These are phyloP conservation scores for Solanum ossicruentum DNA, from an alignment of 257 asterid species.

Conservation along the genomic window DNA sequence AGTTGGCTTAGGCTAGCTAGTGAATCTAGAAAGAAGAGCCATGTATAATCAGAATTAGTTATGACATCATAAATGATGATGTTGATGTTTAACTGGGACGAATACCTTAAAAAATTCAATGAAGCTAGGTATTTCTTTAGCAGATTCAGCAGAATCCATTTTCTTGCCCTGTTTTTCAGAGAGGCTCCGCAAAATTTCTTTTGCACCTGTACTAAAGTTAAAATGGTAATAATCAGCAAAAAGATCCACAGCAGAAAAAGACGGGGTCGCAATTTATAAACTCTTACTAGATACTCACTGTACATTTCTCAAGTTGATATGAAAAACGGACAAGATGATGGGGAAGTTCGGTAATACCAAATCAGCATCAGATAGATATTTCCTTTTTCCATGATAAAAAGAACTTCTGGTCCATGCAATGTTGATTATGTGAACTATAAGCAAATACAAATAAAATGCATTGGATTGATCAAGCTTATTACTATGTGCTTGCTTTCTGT, in stretches of 20 bases:
- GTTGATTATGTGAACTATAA: neutral
- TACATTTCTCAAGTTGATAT: neutral
- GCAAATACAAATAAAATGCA: neutral
- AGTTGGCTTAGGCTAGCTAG: neutral
- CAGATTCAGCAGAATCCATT: slow-evolving; percentile 84
- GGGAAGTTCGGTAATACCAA: neutral
- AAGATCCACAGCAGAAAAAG: neutral
- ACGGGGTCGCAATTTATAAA: neutral
- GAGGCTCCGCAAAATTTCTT: slow-evolving; percentile 79
- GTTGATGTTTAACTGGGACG: neutral
- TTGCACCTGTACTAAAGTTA: slow-evolving; percentile 62
- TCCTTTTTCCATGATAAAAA: neutral
- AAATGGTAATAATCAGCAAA: neutral
- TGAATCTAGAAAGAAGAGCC: neutral
- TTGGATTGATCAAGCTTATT: neutral
- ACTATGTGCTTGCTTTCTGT: neutral
- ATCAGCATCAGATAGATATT: neutral
- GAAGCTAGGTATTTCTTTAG: slow-evolving; percentile 69
- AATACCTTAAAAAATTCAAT: slow-evolving; percentile 27
- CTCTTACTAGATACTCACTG: neutral
- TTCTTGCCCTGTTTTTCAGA: slow-evolving; percentile 95
- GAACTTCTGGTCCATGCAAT: neutral
- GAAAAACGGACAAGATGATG: neutral
- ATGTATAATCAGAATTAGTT: neutral
- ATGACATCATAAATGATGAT: neutral